These are phyloP conservation scores for Stephanodiscus triporus DNA, from an alignment of 108 stramenopile species.

Conservation along the genomic window DNA sequence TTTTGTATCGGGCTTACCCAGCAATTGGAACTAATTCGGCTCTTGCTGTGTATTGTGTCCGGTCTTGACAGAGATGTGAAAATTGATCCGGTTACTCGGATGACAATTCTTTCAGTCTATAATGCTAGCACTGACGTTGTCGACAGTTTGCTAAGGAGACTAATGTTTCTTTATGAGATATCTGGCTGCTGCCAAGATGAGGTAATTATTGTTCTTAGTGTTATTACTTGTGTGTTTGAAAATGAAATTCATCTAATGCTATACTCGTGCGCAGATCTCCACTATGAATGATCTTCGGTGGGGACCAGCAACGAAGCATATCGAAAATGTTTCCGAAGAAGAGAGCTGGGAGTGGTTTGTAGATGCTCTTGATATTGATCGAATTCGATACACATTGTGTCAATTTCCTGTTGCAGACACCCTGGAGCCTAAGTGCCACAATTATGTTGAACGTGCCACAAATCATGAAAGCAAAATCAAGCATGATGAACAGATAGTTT, in stretches of 20 bases:
- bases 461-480: conserved; percentile 10
- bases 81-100: conserved; percentile 45
- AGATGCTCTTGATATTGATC: conserved; percentile 54
- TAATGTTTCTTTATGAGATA: conserved; percentile 36
- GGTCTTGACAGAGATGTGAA: conserved; percentile 35
- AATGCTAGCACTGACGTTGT: conserved; percentile 40
- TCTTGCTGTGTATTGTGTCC: conserved; percentile 54
- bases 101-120: conserved; percentile 41
- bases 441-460: conserved; percentile 11
- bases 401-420: conserved; percentile 61
- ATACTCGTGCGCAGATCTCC: conserved; percentile 4
- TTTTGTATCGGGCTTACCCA: conserved; percentile 30
- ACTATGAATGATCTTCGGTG: conserved; percentile 24
- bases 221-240: neutral
- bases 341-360: conserved; percentile 66
- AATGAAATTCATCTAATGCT: neutral
- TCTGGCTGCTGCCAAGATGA: conserved; percentile 25
- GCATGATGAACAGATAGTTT: neutral
- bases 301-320: conserved; percentile 15
- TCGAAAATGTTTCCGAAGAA: neutral
- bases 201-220: conserved; percentile 13
- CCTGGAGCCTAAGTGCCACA: conserved; percentile 22
- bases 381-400: conserved; percentile 60
- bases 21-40: conserved; percentile 42
- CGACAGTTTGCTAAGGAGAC: conserved; percentile 38